Percentiles rank a stretch among this genome's conserved stretches.
Evolutionary conservation across 1,139 yeast genomes (phyloP).

Genomic region (Geotrichum reessii): DNA sequence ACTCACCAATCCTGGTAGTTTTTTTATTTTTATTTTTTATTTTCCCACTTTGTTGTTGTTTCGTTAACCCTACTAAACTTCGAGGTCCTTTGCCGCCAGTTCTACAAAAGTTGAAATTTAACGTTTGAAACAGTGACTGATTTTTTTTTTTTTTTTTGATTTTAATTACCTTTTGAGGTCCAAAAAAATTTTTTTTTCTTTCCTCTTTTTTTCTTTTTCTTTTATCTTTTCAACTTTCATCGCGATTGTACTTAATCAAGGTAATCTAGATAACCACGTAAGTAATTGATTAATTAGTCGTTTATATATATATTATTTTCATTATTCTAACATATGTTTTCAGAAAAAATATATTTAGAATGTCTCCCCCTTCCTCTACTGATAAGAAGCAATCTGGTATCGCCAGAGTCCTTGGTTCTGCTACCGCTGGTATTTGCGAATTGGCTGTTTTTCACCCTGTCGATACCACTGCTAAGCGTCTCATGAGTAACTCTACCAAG

Average conservation of each 20-base stretch:
- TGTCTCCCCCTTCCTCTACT: slow-evolving; percentile 43
- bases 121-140: neutral
- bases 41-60: neutral
- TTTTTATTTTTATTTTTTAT: neutral
- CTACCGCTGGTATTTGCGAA: slow-evolving; percentile 95
- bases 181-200: neutral
- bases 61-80: too few species aligned
- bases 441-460: slow-evolving; percentile 97
- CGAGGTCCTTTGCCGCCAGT: neutral
- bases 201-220: neutral
- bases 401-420: slow-evolving; percentile 94
- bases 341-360: slow-evolving; percentile 22
- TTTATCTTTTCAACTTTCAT: neutral
- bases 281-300: neutral
- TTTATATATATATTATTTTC: neutral
- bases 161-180: neutral
- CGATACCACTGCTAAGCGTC: slow-evolving; percentile 94
- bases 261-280: neutral
- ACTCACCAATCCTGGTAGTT: neutral
- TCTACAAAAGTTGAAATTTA: neutral
- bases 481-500: slow-evolving; percentile 88
- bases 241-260: slow-evolving; percentile 1
- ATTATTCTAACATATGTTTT: neutral
- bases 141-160: neutral
- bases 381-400: slow-evolving; percentile 85